A percentile compares a stretch with the other conserved stretches of the same genome.
Conservation (phyloP, 1,284 basidiomycete species). For the Ustanciosporium gigantosporum region DNA sequence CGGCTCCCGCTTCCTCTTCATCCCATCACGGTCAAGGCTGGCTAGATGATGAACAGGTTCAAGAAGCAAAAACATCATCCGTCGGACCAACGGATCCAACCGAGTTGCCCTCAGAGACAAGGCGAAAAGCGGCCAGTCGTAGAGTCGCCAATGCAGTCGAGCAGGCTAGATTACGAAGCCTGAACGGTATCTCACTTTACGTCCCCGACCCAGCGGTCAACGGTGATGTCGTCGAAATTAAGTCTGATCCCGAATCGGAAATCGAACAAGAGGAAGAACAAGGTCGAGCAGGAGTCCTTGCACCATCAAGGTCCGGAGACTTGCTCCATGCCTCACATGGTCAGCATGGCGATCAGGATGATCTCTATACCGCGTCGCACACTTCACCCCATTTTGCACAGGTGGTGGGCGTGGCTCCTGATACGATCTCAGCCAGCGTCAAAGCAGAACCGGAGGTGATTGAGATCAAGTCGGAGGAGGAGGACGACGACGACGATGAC, state of each 20-base stretch:
- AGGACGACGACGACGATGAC: slow-evolving; percentile 15
- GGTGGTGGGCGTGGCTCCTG: neutral
- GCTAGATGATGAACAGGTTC: neutral
- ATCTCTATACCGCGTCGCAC: too few species aligned
- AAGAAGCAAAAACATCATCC: neutral
- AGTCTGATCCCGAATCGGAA: too few species aligned
- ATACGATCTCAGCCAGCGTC: neutral
- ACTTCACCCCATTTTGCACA: slow-evolving; percentile 8
- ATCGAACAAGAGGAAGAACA: neutral
- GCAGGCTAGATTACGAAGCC: slow-evolving; percentile 17
- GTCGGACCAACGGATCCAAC: slow-evolving; percentile 11
- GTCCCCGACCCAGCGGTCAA: neutral
- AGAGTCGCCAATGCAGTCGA: slow-evolving; percentile 24
- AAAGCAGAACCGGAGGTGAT: slow-evolving; percentile 23
- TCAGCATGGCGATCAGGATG: too few species aligned
- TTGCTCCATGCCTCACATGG: too few species aligned
- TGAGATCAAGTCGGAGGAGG: slow-evolving; percentile 40
- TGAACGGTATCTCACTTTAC: neutral
- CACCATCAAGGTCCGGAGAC: too few species aligned
- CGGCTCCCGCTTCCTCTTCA: slow-evolving; percentile 3
- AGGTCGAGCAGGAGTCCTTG: neutral
- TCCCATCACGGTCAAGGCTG: neutral
- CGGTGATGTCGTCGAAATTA: neutral
- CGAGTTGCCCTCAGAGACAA: slow-evolving; percentile 30
- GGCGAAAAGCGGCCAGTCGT: slow-evolving; percentile 26